Evolutionary conservation across 352 stramenopile species (phyloP), one percentile per base, ranked within the genome.

Genomic region (Pythium phragmitis): DNA sequence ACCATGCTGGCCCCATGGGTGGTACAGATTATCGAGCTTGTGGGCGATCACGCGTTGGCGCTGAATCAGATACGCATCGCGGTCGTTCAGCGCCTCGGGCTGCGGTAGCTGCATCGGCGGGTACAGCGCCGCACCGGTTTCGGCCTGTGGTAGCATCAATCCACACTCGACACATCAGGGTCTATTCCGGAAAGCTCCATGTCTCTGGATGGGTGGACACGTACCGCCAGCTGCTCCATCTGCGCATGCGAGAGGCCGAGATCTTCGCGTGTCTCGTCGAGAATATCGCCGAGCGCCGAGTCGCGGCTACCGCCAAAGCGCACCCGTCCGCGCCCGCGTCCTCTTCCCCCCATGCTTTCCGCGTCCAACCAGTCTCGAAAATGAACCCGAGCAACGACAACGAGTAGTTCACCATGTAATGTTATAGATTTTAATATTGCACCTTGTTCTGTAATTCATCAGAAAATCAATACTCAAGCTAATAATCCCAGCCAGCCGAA

Each of bases 291-390:
- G n/a, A 88, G 71, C 75, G 75, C 74, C 37, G 81, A 82, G 63
- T 90, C 79, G 57, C 77, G 73, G 61, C 81, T 90, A n/a, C 81
- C 79, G 59, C 81, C 81, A 59, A 90, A 90, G 69, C 81, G 81
- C 61, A 88, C 77, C 62, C 81, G 81, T 12, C 79, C 77, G 21
- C 79, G 81, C 26, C 81, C 81, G 7, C 81, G 72, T 80, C 81
- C 81, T 72, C 81, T 70, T 23, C 37, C 53, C 52, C 77, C 88
- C 79, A 88, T 90, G 19, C 36, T 59, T 12, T 28, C n/a, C 12
- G 4, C 56, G 46, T 39, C 60, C 60, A 66, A 54, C 37, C 46
- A 60, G 39, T 51, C 43, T 39, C 26, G 26, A 30, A 30, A 30
- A 30, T 30, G 34, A 39, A 39, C 34, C 34, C 34, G 34, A 30